Percentiles rank a stretch among this genome's conserved stretches.
These are phyloP conservation scores for Filosporella fistucella DNA, from an alignment of 495 filamentous ascomycete species.

Conservation along the genomic window DNA sequence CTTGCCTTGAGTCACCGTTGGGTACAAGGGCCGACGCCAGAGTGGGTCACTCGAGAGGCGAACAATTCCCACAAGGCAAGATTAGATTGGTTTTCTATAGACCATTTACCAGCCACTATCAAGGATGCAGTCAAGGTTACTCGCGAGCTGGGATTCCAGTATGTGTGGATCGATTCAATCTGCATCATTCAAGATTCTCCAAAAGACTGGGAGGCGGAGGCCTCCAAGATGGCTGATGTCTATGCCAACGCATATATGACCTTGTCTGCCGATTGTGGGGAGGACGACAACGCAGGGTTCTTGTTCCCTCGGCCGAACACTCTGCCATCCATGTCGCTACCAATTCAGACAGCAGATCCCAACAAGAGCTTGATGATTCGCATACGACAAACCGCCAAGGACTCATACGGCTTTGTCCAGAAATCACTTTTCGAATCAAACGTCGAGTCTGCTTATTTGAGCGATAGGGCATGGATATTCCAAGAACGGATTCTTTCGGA, in stretches of 20 bases:
- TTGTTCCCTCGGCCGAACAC: neutral
- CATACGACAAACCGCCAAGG: neutral
- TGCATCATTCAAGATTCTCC: constrained; percentile 5
- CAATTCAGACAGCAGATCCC: neutral
- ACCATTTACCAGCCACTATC: neutral
- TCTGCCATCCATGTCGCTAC: neutral
- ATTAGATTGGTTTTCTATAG: neutral
- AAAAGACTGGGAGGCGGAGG: constrained; percentile 2
- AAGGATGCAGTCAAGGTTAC: neutral
- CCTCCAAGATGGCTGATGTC: neutral
- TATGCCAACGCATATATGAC: neutral
- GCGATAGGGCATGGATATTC: constrained; percentile 7
- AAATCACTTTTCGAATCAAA: neutral
- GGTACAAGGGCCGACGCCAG: neutral
- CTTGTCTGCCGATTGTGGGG: neutral
- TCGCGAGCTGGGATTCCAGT: constrained; percentile 1
- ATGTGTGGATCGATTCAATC: constrained; percentile 3
- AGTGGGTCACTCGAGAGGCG: neutral
- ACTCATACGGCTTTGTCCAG: neutral
- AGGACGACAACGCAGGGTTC: neutral
- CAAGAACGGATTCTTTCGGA: constrained; percentile 19
- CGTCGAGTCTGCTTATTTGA: neutral
- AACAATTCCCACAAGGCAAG: neutral
- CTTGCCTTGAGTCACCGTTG: constrained; percentile 1
- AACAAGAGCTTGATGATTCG: neutral